Conservation (phyloP, 1,139 yeast species). For the Yamadazyma spencermartinsiae region DNA sequence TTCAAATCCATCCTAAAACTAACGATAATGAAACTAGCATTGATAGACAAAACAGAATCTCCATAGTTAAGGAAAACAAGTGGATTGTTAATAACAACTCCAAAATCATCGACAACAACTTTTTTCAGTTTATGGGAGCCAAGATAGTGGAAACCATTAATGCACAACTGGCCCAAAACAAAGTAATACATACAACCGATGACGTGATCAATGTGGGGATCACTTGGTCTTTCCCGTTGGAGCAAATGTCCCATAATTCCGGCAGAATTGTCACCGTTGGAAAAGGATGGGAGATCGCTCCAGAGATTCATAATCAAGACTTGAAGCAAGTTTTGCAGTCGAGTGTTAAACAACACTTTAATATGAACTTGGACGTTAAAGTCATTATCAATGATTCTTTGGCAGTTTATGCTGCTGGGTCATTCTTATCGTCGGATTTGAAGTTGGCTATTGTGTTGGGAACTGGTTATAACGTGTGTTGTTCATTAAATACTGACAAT, state of each 20-base stretch:
- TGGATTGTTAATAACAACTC: conserved; percentile 43
- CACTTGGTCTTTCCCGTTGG: conserved; percentile 62
- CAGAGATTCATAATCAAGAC: conserved; percentile 41
- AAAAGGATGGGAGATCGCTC: conserved; percentile 50
- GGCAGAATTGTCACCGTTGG: conserved; percentile 49
- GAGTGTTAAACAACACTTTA: conserved; percentile 23
- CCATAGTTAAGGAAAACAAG: conserved; percentile 33
- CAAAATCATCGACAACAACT: conserved; percentile 38
- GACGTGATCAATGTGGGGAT: conserved; percentile 42
- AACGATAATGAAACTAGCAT: conserved; percentile 8
- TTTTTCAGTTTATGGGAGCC: conserved; percentile 42
- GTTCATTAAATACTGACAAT: conserved; percentile 28
- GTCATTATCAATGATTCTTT: conserved; percentile 45
- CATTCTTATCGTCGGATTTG: conserved; percentile 38
- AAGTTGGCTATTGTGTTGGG: conserved; percentile 48
- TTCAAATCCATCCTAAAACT: conserved; percentile 25
- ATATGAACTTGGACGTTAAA: conserved; percentile 31
- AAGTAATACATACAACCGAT: conserved; percentile 17
- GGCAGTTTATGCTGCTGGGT: conserved; percentile 50
- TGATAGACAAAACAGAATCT: conserved; percentile 23
- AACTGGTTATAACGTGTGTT: conserved; percentile 47
- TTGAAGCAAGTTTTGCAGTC: conserved; percentile 43
- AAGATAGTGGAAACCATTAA: conserved; percentile 33
- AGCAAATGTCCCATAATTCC: conserved; percentile 42
- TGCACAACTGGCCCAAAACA: conserved; percentile 20